These are phyloP conservation scores for Botrytis sinoallii DNA, from an alignment of 2,329 filamentous ascomycete genomes.

Conservation along the genomic window DNA sequence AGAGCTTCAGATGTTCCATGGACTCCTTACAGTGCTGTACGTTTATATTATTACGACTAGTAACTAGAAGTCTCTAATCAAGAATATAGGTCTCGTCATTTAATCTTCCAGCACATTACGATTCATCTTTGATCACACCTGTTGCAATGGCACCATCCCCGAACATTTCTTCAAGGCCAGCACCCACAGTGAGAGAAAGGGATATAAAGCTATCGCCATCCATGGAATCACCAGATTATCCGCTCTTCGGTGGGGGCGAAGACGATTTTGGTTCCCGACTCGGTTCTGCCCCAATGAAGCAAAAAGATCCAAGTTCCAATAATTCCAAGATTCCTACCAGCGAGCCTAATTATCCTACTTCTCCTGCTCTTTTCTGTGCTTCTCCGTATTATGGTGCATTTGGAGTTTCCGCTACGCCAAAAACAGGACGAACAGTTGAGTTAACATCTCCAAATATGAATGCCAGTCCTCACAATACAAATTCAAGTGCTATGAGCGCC, in stretches of 20 bases:
- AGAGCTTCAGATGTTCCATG: conserved; percentile 21
- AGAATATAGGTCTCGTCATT: conserved; percentile 34
- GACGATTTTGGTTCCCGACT: conserved; percentile 25
- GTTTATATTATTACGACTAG: conserved; percentile 17
- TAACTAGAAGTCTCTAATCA: conserved; percentile 18
- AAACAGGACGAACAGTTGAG: conserved; percentile 21
- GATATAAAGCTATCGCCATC: conserved; percentile 27
- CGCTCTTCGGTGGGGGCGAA: conserved; percentile 24
- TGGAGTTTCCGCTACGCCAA: conserved; percentile 30
- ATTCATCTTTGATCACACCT: conserved; percentile 32
- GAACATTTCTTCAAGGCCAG: conserved; percentile 22
- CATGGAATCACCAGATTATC: conserved; percentile 24
- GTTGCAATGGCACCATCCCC: conserved; percentile 31
- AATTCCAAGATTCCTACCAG: conserved; percentile 23
- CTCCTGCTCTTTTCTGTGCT: conserved; percentile 21
- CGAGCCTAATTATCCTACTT: conserved; percentile 25
- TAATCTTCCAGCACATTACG: conserved; percentile 33
- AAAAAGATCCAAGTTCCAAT: conserved; percentile 24
- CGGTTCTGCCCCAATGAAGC: conserved; percentile 29
- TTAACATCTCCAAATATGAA: conserved; percentile 27
- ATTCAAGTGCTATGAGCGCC: conserved; percentile 24
- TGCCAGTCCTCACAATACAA: conserved; percentile 23
- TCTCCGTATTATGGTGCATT: conserved; percentile 30
- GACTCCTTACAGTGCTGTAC: conserved; percentile 33
- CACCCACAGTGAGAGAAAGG: conserved; percentile 21